A percentile compares a stretch with the other conserved stretches of the same genome.
Conservation (phyloP, 805 yeast species). For the Saccharomycopsis malanga region DNA sequence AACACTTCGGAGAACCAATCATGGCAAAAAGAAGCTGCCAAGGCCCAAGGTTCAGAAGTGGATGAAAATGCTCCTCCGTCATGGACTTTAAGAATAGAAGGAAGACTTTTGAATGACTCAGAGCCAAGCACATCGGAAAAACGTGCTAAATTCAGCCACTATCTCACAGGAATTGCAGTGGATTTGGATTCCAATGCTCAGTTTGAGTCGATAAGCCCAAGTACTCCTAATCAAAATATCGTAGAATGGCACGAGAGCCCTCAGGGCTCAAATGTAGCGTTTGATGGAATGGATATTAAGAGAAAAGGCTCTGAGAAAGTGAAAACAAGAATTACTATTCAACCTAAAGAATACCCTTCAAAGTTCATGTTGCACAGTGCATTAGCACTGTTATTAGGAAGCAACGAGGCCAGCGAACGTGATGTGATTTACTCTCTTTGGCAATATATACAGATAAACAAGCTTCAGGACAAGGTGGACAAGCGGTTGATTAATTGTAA, state of each 20-base stretch:
- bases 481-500: slow-evolving; percentile 48
- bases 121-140: slow-evolving; percentile 40
- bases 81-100: slow-evolving; percentile 90
- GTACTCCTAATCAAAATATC: slow-evolving; percentile 26
- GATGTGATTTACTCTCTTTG: slow-evolving; percentile 74
- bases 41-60: slow-evolving; percentile 23
- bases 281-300: slow-evolving; percentile 86
- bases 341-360: slow-evolving; percentile 70
- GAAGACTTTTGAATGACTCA: slow-evolving; percentile 55
- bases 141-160: slow-evolving; percentile 65
- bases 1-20: slow-evolving; percentile 81
- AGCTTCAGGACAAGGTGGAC: slow-evolving; percentile 52
- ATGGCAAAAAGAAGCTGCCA: slow-evolving; percentile 51
- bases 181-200: slow-evolving; percentile 43
- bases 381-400: slow-evolving; percentile 66
- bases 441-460: slow-evolving; percentile 70
- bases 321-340: slow-evolving; percentile 65
- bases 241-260: slow-evolving; percentile 89
- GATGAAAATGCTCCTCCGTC: slow-evolving; percentile 36
- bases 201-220: slow-evolving; percentile 25
- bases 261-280: slow-evolving; percentile 37
- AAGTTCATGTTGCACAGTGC: slow-evolving; percentile 57
- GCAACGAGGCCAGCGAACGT: slow-evolving; percentile 74
- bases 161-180: slow-evolving; percentile 76
- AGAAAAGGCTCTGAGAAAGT: slow-evolving; percentile 66